Conservation (phyloP, 169 alveolate species). For the Eimeria brunetti region DNA sequence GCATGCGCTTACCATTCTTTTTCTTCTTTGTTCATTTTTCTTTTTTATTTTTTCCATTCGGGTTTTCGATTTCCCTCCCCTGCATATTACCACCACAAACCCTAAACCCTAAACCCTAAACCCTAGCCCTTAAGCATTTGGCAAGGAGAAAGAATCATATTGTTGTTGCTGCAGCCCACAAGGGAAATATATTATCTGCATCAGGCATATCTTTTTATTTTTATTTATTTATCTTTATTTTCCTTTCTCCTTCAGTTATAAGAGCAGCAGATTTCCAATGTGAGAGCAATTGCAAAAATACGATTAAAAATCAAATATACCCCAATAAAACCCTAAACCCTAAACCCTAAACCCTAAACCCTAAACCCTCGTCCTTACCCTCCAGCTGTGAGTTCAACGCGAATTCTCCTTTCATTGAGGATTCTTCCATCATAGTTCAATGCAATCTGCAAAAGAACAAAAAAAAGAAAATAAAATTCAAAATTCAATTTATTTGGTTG, state of each 20-base stretch:
- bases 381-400: constrained; percentile 39
- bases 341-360: too few species aligned
- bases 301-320: neutral
- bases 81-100: neutral
- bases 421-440: constrained; percentile 23
- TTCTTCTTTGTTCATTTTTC: neutral
- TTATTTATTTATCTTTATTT: neutral
- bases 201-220: too few species aligned
- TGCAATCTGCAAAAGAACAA: constrained; percentile 12
- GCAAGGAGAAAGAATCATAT: too few species aligned
- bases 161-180: too few species aligned
- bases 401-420: constrained; percentile 11
- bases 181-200: too few species aligned
- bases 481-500: neutral
- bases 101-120: neutral
- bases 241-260: too few species aligned
- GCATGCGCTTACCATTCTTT: neutral
- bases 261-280: too few species aligned
- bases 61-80: constrained; percentile 30
- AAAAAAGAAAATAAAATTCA: neutral
- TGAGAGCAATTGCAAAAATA: too few species aligned
- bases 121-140: too few species aligned
- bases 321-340: too few species aligned
- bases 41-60: constrained; percentile 13
- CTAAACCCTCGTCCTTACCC: neutral